Conservation (phyloP, 345 rosid genomes). For the Eutrema japonicum region DNA sequence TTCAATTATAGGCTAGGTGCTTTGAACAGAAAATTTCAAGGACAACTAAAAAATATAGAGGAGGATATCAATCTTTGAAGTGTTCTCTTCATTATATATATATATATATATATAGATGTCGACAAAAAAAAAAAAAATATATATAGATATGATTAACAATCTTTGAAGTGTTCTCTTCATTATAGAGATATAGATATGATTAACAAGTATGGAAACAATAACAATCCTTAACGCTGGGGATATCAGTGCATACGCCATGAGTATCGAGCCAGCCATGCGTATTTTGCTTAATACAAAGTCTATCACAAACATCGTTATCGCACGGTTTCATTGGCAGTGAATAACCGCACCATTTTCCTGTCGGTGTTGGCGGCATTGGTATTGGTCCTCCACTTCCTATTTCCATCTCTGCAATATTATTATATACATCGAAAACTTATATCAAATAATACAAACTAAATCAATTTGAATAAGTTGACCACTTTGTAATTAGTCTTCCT, state of each 20-base stretch:
- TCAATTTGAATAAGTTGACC: neutral
- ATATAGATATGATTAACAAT: no score
- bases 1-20: neutral
- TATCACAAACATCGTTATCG: neutral
- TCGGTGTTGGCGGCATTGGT: neutral
- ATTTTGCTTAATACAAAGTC: neutral
- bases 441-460: neutral
- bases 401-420: conserved; percentile 16
- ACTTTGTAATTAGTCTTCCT: no score
- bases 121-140: no score
- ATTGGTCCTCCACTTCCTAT: neutral
- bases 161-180: neutral
- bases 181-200: neutral
- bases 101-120: no score
- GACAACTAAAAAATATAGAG: neutral
- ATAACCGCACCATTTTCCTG: conserved; percentile 26
- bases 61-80: neutral
- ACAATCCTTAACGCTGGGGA: conserved; percentile 14
- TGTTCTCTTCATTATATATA: neutral
- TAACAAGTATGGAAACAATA: conserved; percentile 34
- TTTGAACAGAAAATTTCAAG: neutral
- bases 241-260: conserved; percentile 11
- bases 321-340: conserved; percentile 13
- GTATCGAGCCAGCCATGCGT: conserved; percentile 5
- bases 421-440: no score